Evolutionary conservation across 1,284 basidiomycete species (phyloP), one percentile per base, ranked within the genome.

Genomic region (Porodaedalea pini): DNA sequence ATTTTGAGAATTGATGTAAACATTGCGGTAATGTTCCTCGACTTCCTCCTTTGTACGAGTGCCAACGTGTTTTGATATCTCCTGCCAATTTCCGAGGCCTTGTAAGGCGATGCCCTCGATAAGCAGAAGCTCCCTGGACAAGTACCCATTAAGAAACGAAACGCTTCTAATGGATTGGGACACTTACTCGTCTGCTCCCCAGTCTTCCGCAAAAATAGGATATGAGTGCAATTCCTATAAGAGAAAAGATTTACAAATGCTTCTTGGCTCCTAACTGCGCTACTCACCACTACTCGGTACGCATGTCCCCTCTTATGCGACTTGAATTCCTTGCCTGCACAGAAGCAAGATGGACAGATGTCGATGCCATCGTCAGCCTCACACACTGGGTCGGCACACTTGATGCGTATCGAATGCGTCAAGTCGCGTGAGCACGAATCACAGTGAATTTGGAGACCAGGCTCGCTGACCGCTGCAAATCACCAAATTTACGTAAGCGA

Each of bases 61-160:
- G 4, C 97, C 96, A 54, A 99, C 86, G 66, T 98, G 93, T 66
- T 97, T 94, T 1, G 95, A 91, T 51, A 97, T 93, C 67, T 96
- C 95, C 68, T 90, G 87, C 96, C 96, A 99, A 71, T 98, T 99
- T 11, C 97, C 97, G 21, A 99, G 73, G 1, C 96, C 96, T 67
- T 94, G 92, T 34, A 85, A 80, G 31, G 92, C 83, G 56, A 95
- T 87, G 8, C 94, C 97, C 59, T 97, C 94, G 52, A 98, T 79
- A 32, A 99, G 78, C 8, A 98, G 76, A 1, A 98, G 78, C 70
- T 99, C 97, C 73, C 91, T 93, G 61, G 10, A 52, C 37, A 58
- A 47, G 31, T 48, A 27, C 43, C 29, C 21, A 43, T 21, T 27
- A 29, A 54, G 45, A 15, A 21, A n/a, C 21, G n/a, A 4, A 25